Percentiles rank a stretch among this genome's conserved stretches.
Evolutionary conservation across 1,284 basidiomycete species (phyloP).

Genomic region (Boletellus dicymbophilus): DNA sequence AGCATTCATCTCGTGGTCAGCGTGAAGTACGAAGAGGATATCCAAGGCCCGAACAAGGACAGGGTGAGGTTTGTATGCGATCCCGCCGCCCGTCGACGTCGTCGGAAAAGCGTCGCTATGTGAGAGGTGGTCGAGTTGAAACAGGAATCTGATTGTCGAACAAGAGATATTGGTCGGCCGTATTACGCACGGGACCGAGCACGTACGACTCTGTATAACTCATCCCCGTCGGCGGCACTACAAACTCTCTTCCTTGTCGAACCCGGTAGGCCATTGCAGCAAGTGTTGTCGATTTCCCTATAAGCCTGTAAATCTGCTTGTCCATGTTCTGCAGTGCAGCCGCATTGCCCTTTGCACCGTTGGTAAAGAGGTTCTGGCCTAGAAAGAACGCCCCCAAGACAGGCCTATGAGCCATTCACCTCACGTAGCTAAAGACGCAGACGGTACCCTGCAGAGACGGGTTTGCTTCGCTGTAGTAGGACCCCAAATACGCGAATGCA

Average conservation of each 20-base stretch:
- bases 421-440: background rate
- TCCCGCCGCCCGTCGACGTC: constrained; percentile 42
- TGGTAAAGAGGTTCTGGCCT: constrained; percentile 82
- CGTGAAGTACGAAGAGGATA: constrained; percentile 83
- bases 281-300: constrained; percentile 85
- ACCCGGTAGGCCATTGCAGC: constrained; percentile 92
- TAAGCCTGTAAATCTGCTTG: constrained; percentile 85
- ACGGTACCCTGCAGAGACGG: constrained; percentile 68
- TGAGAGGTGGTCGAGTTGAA: constrained; percentile 80
- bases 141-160: constrained; percentile 63
- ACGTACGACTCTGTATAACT: constrained; percentile 82
- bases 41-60: constrained; percentile 85
- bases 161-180: background rate
- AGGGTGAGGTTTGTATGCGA: constrained; percentile 70
- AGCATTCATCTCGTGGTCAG: constrained; percentile 88
- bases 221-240: constrained; percentile 79
- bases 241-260: constrained; percentile 85
- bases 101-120: constrained; percentile 30
- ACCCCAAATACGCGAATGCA: constrained; percentile 83
- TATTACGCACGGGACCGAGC: background rate
- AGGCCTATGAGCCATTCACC: background rate
- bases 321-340: constrained; percentile 78
- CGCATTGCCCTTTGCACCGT: constrained; percentile 55
- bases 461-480: constrained; percentile 82
- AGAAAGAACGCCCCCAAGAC: background rate